These are phyloP conservation scores for Starmera pachycereana DNA, from an alignment of 805 yeast genomes.

Conservation along the genomic window DNA sequence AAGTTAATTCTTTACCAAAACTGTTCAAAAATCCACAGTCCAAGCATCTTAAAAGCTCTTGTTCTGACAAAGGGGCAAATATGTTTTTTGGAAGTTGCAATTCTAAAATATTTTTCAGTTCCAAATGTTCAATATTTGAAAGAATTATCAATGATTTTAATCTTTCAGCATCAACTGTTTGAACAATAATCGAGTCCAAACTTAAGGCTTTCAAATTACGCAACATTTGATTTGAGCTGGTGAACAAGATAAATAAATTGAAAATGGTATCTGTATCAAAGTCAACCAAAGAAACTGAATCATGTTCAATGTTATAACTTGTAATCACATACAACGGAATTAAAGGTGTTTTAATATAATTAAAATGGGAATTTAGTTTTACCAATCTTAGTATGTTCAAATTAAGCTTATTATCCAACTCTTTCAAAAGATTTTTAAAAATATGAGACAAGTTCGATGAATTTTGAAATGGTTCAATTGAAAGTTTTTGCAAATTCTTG, in stretches of 20 bases:
- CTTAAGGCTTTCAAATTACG: conserved; percentile 4
- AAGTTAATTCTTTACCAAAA: conserved; percentile 18
- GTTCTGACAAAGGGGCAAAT: conserved; percentile 4
- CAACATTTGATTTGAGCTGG: conserved; percentile 1
- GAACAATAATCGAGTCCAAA: conserved; percentile 9
- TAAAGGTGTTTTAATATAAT: conserved; percentile 8
- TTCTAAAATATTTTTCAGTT: conserved; percentile 28
- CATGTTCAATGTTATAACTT: conserved; percentile 8
- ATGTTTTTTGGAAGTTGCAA: conserved; percentile 16
- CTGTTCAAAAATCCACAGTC: conserved; percentile 19
- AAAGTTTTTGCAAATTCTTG: conserved; percentile 22
- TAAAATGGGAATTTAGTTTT: conserved; percentile 7
- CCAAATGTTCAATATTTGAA: conserved; percentile 18
- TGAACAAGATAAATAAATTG: conserved; percentile 6
- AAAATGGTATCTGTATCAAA: conserved; percentile 9
- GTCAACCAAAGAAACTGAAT: conserved; percentile 6
- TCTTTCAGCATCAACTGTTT: conserved; percentile 8
- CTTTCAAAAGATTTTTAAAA: conserved; percentile 8
- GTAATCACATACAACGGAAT: conserved; percentile 12
- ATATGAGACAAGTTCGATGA: conserved; percentile 17
- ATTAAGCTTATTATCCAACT: conserved; percentile 1
- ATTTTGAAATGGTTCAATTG: conserved; percentile 26
- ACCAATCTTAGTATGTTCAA: conserved; percentile 9
- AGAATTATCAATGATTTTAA: conserved; percentile 4
- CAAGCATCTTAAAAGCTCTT: conserved; percentile 6